Evolutionary conservation across 1,284 basidiomycete genomes (phyloP).

Genomic region (Inonotus hispidus): DNA sequence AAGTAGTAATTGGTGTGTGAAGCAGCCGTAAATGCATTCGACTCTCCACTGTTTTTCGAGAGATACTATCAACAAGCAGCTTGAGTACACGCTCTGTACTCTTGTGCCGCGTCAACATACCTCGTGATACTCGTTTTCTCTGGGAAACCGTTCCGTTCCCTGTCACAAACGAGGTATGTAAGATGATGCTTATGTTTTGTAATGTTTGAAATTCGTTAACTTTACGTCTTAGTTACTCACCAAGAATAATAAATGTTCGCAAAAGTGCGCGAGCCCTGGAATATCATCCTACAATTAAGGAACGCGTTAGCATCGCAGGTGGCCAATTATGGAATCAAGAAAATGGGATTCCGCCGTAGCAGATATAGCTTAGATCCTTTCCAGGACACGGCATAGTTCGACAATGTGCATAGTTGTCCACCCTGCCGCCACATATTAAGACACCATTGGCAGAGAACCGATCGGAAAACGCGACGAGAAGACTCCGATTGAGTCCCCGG

Average conservation of each 20-base stretch:
- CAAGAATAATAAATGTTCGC: slow-evolving; percentile 97
- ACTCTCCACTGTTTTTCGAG: slow-evolving; percentile 84
- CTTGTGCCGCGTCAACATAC: slow-evolving; percentile 30
- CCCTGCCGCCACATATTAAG: background rate
- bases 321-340: background rate
- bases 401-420: background rate
- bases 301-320: background rate
- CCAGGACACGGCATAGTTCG: background rate
- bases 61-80: slow-evolving; percentile 55
- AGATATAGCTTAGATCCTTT: background rate
- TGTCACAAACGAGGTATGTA: slow-evolving; percentile 26
- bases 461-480: too few species aligned
- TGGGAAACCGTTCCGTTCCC: slow-evolving; percentile 80
- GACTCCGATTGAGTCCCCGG: too few species aligned
- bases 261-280: slow-evolving; percentile 87
- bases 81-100: background rate
- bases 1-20: slow-evolving; percentile 96
- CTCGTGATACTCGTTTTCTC: slow-evolving; percentile 90
- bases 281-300: slow-evolving; percentile 58
- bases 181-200: background rate
- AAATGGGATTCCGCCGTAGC: background rate
- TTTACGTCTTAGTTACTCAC: slow-evolving; percentile 36
- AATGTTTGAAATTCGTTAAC: background rate
- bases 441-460: too few species aligned
- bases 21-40: slow-evolving; percentile 93